Evolutionary conservation across 495 filamentous ascomycete genomes (phyloP), one percentile per base, ranked within the genome.

Genomic region (Penicillium tannophilum): DNA sequence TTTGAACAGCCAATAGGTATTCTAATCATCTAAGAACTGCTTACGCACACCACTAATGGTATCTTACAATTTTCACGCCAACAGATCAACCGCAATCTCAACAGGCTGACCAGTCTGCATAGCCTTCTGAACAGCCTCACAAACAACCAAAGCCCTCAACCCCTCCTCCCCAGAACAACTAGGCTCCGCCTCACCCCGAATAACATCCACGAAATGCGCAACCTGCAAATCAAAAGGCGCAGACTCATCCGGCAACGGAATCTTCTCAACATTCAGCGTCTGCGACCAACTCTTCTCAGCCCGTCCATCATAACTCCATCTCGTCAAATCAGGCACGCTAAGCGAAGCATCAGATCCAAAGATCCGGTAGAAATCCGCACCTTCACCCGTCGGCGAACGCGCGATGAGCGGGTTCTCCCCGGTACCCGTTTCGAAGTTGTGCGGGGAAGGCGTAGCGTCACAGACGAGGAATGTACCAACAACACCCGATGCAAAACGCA

Each of bases 401-500:
- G 81, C 77, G 46, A 86, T 79, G 7, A 74, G 66, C 0, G 84
- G 82, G 62, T 85, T 86, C 65, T 86, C 85, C 1, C 85, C 82
- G 4, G 83, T 85, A 0, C 82, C 83, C 1, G 69, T 63, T 56
- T 86, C 84, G 51, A 84, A 85, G 54, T 73, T 82, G 56, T 82
- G 75, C 6, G 84, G 82, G 10, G 75, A 77, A 0, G 82, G 74
- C 0, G 79, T 76, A 3, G 75, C 74, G 58, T 87, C 84, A 47
- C 72, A 78, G 20, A 84, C 64, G 0, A 86, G 56, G 64, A 86
- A 88, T 2, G 82, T 82, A 1, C 83, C 84, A 2, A 86, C 84
- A 6, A 82, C 75, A 0, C 84, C 85, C n/a, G 71, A 78, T 5
- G 72, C 71, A 60, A 88, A 88, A 28, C 77, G 72, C 24, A 88